phyloP scores from a whole-genome alignment of 352 stramenopile species.

The Aphanomyces stellatus region DNA sequence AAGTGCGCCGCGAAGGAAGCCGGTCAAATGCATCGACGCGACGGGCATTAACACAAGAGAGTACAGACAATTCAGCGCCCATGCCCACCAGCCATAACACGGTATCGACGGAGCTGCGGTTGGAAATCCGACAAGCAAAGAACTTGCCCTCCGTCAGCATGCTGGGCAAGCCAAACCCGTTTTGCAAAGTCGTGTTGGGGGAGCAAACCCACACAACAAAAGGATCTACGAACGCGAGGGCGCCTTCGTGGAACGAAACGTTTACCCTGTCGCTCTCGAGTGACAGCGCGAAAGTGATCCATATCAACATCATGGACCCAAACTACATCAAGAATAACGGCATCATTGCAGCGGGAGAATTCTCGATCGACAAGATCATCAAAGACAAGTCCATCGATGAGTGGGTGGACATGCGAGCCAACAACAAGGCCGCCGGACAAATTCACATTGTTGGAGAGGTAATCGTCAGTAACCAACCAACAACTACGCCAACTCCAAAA shows the following conservation, averaged over 20 bases:
- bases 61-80: too few species aligned
- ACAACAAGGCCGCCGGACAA: too few species aligned
- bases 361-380: background rate
- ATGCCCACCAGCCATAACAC: too few species aligned
- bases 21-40: too few species aligned
- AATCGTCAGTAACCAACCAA: too few species aligned
- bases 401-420: background rate
- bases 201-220: background rate
- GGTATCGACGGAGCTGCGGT: background rate
- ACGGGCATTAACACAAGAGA: too few species aligned
- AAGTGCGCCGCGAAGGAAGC: too few species aligned
- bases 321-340: background rate
- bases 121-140: background rate
- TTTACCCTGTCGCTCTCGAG: background rate
- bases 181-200: background rate
- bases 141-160: background rate
- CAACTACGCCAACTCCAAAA: too few species aligned
- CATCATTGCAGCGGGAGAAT: background rate
- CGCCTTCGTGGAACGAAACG: background rate
- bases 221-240: background rate
- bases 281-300: background rate
- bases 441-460: too few species aligned
- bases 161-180: background rate
- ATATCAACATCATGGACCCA: background rate
- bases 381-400: background rate